These are phyloP conservation scores for Leccinum pachyderme DNA, from an alignment of 1,284 basidiomycete species.

Conservation along the genomic window DNA sequence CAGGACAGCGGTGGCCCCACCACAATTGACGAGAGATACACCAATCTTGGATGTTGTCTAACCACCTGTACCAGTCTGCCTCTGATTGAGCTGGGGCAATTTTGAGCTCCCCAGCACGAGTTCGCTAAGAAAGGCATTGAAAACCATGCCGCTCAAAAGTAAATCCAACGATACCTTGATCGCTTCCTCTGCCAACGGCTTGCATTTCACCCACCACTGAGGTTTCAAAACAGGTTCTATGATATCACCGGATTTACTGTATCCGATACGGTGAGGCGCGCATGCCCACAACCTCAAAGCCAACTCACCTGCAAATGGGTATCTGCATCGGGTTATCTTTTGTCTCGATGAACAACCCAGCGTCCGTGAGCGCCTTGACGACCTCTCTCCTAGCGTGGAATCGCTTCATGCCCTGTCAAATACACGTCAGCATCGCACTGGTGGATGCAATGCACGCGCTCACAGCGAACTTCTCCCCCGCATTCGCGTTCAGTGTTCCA, in stretches of 20 bases:
- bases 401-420: slow-evolving; percentile 83
- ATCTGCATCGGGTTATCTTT: slow-evolving; percentile 97
- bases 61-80: slow-evolving; percentile 96
- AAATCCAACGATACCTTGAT: slow-evolving; percentile 59
- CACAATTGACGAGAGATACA: slow-evolving; percentile 98
- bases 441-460: slow-evolving; percentile 11
- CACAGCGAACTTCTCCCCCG: slow-evolving; percentile 76
- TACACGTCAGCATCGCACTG: not conserved
- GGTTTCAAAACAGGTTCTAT: slow-evolving; percentile 97
- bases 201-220: slow-evolving; percentile 99
- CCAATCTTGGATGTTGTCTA: slow-evolving; percentile 98
- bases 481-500: slow-evolving; percentile 93
- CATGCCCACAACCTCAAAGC: slow-evolving; percentile 18
- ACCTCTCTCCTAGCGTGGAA: slow-evolving; percentile 92
- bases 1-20: slow-evolving; percentile 99
- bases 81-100: slow-evolving; percentile 88
- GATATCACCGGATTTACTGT: slow-evolving; percentile 90
- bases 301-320: slow-evolving; percentile 74
- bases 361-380: slow-evolving; percentile 82
- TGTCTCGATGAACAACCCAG: slow-evolving; percentile 85
- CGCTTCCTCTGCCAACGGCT: slow-evolving; percentile 88
- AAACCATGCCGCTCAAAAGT: not conserved
- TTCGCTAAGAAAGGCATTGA: slow-evolving; percentile 54
- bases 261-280: not conserved
- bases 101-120: slow-evolving; percentile 78